phyloP scores from a whole-genome alignment of 2,329 filamentous ascomycete genomes.

The Exophiala calicioides region DNA sequence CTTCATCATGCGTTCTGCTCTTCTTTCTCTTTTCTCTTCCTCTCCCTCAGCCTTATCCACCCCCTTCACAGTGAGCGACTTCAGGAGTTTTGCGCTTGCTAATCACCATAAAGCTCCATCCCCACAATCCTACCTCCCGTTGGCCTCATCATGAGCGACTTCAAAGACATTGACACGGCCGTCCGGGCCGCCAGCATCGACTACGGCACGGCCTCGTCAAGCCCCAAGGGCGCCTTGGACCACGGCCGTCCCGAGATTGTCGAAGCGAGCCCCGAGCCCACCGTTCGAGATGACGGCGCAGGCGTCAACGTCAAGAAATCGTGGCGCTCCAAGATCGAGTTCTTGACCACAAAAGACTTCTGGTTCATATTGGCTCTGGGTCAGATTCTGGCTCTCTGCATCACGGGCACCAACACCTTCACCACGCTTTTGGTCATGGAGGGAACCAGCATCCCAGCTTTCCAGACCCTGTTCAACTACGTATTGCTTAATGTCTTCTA shows the following conservation, averaged over 20 bases:
- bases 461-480: conserved; percentile 97
- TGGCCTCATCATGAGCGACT: conserved; percentile 25
- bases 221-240: conserved; percentile 12
- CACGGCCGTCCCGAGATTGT: conserved; percentile 42
- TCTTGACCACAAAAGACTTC: conserved; percentile 81
- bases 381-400: conserved; percentile 83
- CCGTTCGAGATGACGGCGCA: conserved; percentile 40
- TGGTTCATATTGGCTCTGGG: conserved; percentile 80
- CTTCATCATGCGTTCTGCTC: too few species aligned
- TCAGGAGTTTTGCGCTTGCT: conserved; percentile 60
- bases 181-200: conserved; percentile 26
- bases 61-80: conserved; percentile 52
- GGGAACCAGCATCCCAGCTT: conserved; percentile 82
- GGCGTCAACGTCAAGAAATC: conserved; percentile 49
- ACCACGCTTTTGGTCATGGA: conserved; percentile 68
- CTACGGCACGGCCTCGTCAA: conserved; percentile 22
- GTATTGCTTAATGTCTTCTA: conserved; percentile 80
- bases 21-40: conserved; percentile 8
- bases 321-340: conserved; percentile 56
- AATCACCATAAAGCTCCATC: conserved; percentile 50
- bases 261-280: conserved; percentile 27
- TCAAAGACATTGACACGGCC: conserved; percentile 21
- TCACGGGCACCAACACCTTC: conserved; percentile 91
- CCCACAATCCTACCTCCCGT: conserved; percentile 16
- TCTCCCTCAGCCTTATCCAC: conserved; percentile 5